A percentile compares a stretch with the other conserved stretches of the same genome.
Conservation (phyloP, 257 asterid genomes). For the Voacanga thouarsii region DNA sequence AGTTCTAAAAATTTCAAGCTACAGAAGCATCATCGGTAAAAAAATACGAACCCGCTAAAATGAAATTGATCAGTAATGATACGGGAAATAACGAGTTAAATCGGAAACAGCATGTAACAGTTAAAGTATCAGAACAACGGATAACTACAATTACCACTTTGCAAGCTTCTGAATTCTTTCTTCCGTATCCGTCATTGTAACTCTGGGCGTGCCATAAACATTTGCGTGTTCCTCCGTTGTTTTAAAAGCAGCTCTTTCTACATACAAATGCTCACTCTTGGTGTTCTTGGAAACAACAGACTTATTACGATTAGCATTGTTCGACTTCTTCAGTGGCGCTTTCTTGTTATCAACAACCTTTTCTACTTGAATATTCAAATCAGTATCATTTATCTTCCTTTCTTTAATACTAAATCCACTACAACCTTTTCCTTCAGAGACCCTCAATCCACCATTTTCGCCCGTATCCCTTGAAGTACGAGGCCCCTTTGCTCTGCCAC, state of each 20-base stretch:
- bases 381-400: background rate
- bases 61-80: background rate
- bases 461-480: conserved; percentile 12
- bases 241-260: conserved; percentile 80
- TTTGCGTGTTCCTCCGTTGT: conserved; percentile 41
- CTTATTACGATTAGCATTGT: conserved; percentile 19
- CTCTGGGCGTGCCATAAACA: conserved; percentile 48
- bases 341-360: conserved; percentile 21
- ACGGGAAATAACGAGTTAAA: background rate
- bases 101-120: background rate
- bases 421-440: background rate
- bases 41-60: background rate
- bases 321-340: conserved; percentile 15
- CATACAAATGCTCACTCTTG: conserved; percentile 14
- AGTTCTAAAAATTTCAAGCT: background rate
- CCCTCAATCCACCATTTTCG: conserved; percentile 8
- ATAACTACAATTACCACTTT: conserved; percentile 47
- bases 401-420: background rate
- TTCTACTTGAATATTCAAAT: conserved; percentile 15
- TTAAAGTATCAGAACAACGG: background rate
- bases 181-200: conserved; percentile 79
- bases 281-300: conserved; percentile 8
- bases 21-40: background rate
- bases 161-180: conserved; percentile 92
- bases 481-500: conserved; percentile 10